These are phyloP conservation scores for Volvox carteri DNA, from an alignment of 163 green algal species.

Conservation along the genomic window DNA sequence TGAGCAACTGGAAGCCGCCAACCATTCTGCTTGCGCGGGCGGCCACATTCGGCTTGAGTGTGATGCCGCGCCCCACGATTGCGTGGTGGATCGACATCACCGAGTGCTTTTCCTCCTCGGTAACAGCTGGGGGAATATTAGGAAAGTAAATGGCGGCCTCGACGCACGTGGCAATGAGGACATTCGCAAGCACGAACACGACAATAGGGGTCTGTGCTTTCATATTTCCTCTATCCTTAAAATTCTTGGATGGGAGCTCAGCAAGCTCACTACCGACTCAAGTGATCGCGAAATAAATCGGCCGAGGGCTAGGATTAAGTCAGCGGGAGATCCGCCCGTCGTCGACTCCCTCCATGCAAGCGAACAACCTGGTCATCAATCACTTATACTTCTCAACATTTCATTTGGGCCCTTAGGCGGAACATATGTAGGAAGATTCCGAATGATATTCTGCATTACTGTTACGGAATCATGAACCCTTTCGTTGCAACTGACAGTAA, in stretches of 20 bases:
- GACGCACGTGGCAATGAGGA: neutral
- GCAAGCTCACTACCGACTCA: neutral
- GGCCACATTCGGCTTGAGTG: slow-evolving; percentile 10
- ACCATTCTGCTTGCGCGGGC: neutral
- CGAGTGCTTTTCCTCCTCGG: slow-evolving; percentile 20
- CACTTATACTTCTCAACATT: neutral
- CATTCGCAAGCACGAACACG: neutral
- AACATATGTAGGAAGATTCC: neutral
- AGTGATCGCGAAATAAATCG: neutral
- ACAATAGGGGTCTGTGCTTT: neutral
- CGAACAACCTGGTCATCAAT: too few relatives aligned
- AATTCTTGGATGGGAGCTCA: neutral
- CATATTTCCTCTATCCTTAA: neutral
- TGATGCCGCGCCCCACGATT: neutral
- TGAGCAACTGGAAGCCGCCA: slow-evolving; percentile 34
- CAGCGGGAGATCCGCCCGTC: neutral
- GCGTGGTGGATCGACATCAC: slow-evolving; percentile 4
- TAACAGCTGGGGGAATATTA: neutral
- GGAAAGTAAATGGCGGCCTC: slow-evolving; percentile 31
- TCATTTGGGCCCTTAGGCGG: neutral
- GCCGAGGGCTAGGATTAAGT: neutral
- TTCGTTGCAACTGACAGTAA: too few relatives aligned
- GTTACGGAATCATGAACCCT: neutral
- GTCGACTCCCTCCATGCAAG: neutral
- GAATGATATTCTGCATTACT: neutral